phyloP scores from a whole-genome alignment of 2,329 filamentous ascomycete species.

The Emergomyces africanus region DNA sequence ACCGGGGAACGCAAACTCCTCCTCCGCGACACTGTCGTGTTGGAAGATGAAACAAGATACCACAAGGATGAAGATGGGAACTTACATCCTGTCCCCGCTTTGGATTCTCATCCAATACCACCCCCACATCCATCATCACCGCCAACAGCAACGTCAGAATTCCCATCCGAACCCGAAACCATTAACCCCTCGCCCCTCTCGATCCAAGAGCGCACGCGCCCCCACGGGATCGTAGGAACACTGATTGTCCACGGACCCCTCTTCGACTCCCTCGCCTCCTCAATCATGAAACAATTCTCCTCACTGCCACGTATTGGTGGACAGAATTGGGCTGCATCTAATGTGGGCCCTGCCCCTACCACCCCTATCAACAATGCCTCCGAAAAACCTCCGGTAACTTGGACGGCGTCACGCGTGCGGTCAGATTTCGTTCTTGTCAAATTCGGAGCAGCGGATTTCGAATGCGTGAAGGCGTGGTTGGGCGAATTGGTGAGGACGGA shows the following conservation, averaged over 20 bases:
- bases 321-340: conserved; percentile 50
- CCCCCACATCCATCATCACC: background rate
- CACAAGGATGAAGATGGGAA: background rate
- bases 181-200: conserved; percentile 1
- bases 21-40: conserved; percentile 70
- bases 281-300: conserved; percentile 69
- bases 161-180: background rate
- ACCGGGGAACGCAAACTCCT: conserved; percentile 47
- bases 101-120: background rate
- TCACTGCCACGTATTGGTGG: conserved; percentile 69
- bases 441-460: conserved; percentile 70
- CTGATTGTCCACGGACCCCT: conserved; percentile 66
- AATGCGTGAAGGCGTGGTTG: conserved; percentile 71
- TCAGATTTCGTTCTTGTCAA: conserved; percentile 76
- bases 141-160: conserved; percentile 6
- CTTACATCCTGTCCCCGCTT: background rate
- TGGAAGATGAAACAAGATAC: conserved; percentile 42
- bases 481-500: conserved; percentile 61
- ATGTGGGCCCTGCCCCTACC: conserved; percentile 10
- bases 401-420: conserved; percentile 69
- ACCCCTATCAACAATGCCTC: conserved; percentile 10
- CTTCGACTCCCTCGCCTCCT: conserved; percentile 52
- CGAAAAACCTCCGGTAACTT: conserved; percentile 48
- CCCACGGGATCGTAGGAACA: conserved; percentile 68
- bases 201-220: conserved; percentile 52